Evolutionary conservation across 768 basidiomycete genomes (phyloP).

Genomic region (Tricholoma flavovirens): DNA sequence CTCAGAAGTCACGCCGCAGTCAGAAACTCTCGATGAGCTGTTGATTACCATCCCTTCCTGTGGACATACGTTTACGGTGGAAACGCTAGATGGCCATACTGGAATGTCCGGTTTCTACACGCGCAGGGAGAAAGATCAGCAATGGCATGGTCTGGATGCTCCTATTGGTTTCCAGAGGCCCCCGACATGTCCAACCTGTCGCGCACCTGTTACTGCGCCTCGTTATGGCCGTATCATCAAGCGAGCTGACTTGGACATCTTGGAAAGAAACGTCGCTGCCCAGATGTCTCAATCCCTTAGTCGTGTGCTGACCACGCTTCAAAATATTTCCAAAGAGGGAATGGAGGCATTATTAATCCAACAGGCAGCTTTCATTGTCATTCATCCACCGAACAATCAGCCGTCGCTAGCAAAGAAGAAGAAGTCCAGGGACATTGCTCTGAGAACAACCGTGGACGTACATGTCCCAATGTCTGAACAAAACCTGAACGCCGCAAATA

Average conservation of each 20-base stretch:
- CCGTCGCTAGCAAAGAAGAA: neutral
- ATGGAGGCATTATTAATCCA: constrained; percentile 16
- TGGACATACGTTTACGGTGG: constrained; percentile 62
- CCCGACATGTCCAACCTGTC: constrained; percentile 60
- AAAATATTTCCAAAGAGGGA: constrained; percentile 18
- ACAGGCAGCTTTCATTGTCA: neutral
- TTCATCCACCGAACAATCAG: neutral
- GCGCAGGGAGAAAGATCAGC: constrained; percentile 24
- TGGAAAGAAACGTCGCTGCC: constrained; percentile 57
- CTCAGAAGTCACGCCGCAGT: constrained; percentile 38
- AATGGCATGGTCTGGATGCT: constrained; percentile 38
- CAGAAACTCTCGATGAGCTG: constrained; percentile 38
- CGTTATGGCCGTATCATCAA: constrained; percentile 62
- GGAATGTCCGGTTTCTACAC: constrained; percentile 47
- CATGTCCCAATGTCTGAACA: neutral
- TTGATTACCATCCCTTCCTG: constrained; percentile 59
- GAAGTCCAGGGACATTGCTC: neutral
- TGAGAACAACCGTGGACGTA: neutral
- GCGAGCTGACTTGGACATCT: constrained; percentile 55
- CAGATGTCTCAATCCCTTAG: constrained; percentile 43
- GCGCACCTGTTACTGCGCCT: constrained; percentile 46
- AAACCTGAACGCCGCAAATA: neutral
- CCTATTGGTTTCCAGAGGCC: constrained; percentile 35
- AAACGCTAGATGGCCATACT: constrained; percentile 61
- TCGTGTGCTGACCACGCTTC: constrained; percentile 22